Conservation (phyloP, 495 filamentous ascomycete species). For the Oleoguttula mirabilis region DNA sequence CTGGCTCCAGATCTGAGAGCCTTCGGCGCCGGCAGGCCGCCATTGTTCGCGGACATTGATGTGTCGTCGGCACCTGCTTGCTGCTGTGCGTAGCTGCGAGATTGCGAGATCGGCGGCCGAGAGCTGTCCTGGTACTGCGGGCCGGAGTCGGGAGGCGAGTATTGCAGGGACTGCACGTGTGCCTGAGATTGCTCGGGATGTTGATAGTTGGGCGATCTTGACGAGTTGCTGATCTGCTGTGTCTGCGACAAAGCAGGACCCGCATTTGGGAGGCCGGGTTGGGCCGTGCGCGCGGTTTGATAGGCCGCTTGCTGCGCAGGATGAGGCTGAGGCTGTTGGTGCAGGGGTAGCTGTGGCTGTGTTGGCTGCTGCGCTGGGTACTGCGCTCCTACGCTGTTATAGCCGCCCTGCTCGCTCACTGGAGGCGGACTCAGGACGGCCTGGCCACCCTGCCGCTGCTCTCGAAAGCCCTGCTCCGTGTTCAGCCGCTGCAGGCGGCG, state of each 20-base stretch:
- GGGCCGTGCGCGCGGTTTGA: constrained; percentile 15
- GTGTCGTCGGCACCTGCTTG: constrained; percentile 2
- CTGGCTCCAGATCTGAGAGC: not conserved
- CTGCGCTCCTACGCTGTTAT: constrained; percentile 2
- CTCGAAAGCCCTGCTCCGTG: constrained; percentile 21
- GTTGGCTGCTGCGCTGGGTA: not conserved
- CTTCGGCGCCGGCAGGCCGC: constrained; percentile 3
- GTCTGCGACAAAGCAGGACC: too few species aligned
- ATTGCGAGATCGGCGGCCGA: not conserved
- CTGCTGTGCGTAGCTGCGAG: constrained; percentile 12
- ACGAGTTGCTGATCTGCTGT: too few species aligned
- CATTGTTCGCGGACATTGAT: constrained; percentile 19
- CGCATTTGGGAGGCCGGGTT: constrained; percentile 1
- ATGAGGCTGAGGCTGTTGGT: constrained; percentile 17
- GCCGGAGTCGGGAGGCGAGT: constrained; percentile 8
- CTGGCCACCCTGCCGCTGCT: constrained; percentile 18
- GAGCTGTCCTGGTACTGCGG: constrained; percentile 1
- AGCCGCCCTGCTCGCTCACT: constrained; percentile 8
- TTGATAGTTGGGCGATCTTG: too few species aligned
- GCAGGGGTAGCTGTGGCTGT: constrained; percentile 9
- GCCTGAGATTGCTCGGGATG: too few species aligned
- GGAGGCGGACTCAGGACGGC: constrained; percentile 5
- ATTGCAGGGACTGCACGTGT: constrained; percentile 1
- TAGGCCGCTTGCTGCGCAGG: constrained; percentile 13
- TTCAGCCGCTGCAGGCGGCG: constrained; percentile 18